Conservation (phyloP, 139 green algal genomes). For the Chlamydomonas eustigma region DNA sequence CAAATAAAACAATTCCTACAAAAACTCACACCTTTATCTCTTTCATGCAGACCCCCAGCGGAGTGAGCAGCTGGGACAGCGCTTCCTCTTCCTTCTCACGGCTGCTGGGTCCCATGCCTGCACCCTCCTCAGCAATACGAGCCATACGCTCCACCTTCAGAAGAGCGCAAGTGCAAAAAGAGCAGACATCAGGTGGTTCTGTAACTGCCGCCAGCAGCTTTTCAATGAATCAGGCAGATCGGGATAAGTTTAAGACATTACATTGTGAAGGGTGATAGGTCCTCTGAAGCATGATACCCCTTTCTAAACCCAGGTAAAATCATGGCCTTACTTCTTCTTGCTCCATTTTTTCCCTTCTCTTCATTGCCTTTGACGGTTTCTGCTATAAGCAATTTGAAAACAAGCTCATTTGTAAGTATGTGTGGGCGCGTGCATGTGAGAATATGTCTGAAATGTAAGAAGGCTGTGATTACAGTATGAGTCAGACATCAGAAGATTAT, state of each 20-base stretch:
- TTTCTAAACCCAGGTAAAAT: background rate
- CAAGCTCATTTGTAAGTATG: too few relatives aligned
- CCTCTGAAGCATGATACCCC: background rate
- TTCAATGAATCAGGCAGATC: background rate
- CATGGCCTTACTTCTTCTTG: conserved; percentile 38
- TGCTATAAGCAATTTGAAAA: too few relatives aligned
- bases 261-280: background rate
- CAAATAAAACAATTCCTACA: too few relatives aligned
- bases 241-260: background rate
- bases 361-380: conserved; percentile 57
- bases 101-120: conserved; percentile 57
- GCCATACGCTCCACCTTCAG: conserved; percentile 69
- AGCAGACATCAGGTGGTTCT: background rate
- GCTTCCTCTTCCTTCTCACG: conserved; percentile 56
- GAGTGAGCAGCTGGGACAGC: conserved; percentile 59
- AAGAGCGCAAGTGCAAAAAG: background rate
- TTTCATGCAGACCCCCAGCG: conserved; percentile 60
- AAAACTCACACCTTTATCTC: conserved; percentile 66
- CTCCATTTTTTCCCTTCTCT: conserved; percentile 46
- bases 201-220: background rate
- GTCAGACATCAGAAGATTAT: too few relatives aligned
- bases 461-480: too few relatives aligned
- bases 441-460: too few relatives aligned
- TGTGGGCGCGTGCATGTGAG: too few relatives aligned
- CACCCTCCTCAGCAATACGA: conserved; percentile 78